Evolutionary conservation across 2,329 filamentous ascomycete genomes (phyloP), one percentile per base, ranked within the genome.

Genomic region (Teratosphaeria nubilosa): DNA sequence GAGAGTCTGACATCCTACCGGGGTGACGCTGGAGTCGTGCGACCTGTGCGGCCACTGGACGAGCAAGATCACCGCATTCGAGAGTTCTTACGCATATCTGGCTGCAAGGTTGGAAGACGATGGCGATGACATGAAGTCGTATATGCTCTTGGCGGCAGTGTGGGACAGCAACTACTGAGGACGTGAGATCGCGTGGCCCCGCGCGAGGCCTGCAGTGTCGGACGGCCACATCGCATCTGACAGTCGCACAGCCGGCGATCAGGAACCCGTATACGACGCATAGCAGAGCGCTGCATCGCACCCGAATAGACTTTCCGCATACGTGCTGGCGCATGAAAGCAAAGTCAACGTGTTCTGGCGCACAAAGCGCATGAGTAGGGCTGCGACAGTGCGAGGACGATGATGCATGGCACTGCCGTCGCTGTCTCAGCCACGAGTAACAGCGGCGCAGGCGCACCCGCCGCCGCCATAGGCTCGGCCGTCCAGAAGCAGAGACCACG

Each of bases 401-500:
- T 61, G 57, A 58, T 64, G 60, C 62, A 65, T 60, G 60, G 60
- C 54, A 60, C 50, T 32, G 53, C 56, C 54, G 56, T 58, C 55
- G 56, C 62, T 57, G 63, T 65, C 59, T 61, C 62, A 58, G 56
- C 56, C 55, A 31, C 58, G 20, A 58, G 48, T 54, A 59, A 55
- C 50, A 54, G 45, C 56, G 53, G 54, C 51, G 31, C n/a, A 16
- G 53, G 54, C 51, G 31, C n/a, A 16, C 22, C 22, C 30, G 31
- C 54, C 31, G 31, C 34, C 31, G 31, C 34, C 7, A 22, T 50
- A 9, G 52, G 25, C 20, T 54, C 60, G n/a, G 54, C 61, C 48
- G 16, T 56, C 48, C 30, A 25, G 45, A 64, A 60, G 55, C 60
- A 62, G 9, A 53, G 60, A 24, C 58, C 60, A n/a, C 57, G 52